A percentile compares a stretch with the other conserved stretches of the same genome.
Conservation (phyloP, 176 grass and related monocot species). For the Oryza nivara region DNA sequence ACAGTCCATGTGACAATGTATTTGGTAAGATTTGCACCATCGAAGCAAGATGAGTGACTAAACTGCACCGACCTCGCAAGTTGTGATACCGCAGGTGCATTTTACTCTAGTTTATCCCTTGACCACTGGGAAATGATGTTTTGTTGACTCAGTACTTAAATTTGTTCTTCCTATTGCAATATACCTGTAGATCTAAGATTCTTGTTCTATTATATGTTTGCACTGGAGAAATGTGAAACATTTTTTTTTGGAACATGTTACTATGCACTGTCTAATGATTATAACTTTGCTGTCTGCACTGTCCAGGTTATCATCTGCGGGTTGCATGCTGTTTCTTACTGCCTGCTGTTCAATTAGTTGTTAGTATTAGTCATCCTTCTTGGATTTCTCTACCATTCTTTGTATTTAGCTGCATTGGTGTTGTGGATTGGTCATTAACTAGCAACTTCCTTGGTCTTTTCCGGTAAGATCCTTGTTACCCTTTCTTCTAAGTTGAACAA, state of each 20-base stretch:
- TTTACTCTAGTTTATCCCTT: neutral
- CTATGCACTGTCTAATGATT: constrained; percentile 30
- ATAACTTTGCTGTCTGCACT: constrained; percentile 53
- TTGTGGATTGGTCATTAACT: constrained; percentile 98
- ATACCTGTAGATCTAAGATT: constrained; percentile 9
- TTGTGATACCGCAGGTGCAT: too few species aligned
- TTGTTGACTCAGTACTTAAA: neutral
- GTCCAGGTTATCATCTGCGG: constrained; percentile 86
- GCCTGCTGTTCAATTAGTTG: constrained; percentile 86
- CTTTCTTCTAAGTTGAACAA: constrained; percentile 30
- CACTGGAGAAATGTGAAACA: constrained; percentile 25
- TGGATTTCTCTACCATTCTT: constrained; percentile 98
- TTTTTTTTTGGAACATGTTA: constrained; percentile 24
- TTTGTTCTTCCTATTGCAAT: constrained; percentile 23
- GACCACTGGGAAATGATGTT: constrained; percentile 19
- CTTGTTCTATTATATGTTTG: constrained; percentile 19
- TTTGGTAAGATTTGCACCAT: too few species aligned
- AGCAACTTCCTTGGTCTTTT: constrained; percentile 99
- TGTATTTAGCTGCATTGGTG: constrained; percentile 93
- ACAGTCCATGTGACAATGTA: too few species aligned
- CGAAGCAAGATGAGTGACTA: too few species aligned
- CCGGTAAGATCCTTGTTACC: constrained; percentile 59
- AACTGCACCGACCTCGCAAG: too few species aligned
- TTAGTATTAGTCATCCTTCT: constrained; percentile 91
- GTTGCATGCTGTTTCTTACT: constrained; percentile 86